Conservation (phyloP, 2,329 filamentous ascomycete genomes). For the Beauveria sp. region DNA sequence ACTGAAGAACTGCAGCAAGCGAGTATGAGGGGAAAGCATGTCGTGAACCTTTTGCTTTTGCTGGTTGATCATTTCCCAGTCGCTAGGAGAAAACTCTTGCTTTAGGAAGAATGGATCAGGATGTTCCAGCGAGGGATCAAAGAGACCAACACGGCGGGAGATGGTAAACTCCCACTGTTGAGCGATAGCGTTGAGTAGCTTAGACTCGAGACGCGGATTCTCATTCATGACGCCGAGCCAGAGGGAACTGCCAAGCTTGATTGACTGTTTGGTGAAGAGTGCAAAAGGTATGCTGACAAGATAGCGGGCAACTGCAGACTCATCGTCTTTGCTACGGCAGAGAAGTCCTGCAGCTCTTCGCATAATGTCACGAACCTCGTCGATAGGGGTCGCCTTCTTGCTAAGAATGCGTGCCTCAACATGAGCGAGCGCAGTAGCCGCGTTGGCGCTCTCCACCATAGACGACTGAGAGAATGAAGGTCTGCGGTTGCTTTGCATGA, state of each 20-base stretch:
- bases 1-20: constrained; percentile 77
- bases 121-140: constrained; percentile 65
- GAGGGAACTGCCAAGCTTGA: constrained; percentile 88
- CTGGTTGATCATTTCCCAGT: constrained; percentile 65
- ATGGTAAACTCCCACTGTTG: constrained; percentile 88
- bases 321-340: constrained; percentile 67
- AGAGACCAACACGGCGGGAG: constrained; percentile 69
- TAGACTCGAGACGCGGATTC: constrained; percentile 79
- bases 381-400: constrained; percentile 61
- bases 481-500: constrained; percentile 47
- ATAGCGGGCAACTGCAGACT: constrained; percentile 74
- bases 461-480: constrained; percentile 44
- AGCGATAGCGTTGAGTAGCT: constrained; percentile 77
- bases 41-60: constrained; percentile 75
- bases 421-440: constrained; percentile 59
- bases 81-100: constrained; percentile 88
- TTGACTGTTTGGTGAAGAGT: constrained; percentile 88
- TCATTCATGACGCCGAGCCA: constrained; percentile 98
- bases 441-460: constrained; percentile 49
- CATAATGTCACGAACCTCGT: constrained; percentile 72
- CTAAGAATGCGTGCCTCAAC: constrained; percentile 64
- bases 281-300: constrained; percentile 89
- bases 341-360: constrained; percentile 79
- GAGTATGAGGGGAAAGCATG: constrained; percentile 76
- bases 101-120: constrained; percentile 84